Evolutionary conservation across 2,329 filamentous ascomycete genomes (phyloP).

Genomic region (Fusarium agapanthi): DNA sequence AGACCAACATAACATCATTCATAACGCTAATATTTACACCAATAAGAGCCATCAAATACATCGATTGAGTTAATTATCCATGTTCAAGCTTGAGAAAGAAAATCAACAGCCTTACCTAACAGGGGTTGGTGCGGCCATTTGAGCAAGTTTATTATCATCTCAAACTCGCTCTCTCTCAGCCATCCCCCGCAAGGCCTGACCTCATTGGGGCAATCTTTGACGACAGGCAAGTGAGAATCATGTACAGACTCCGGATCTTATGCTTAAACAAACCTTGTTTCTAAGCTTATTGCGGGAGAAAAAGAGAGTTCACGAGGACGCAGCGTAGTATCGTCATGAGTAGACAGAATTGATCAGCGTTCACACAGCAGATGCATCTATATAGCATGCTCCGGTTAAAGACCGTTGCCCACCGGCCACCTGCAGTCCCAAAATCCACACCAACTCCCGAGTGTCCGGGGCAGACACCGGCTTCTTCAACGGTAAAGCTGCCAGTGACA

Average conservation of each 20-base stretch:
- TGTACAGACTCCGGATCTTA: neutral
- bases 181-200: conserved; percentile 18
- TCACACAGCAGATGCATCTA: neutral
- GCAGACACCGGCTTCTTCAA: conserved; percentile 4
- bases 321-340: no score
- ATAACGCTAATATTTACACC: neutral
- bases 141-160: conserved; percentile 52
- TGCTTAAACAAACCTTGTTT: neutral
- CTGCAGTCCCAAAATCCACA: conserved; percentile 20
- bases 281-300: neutral
- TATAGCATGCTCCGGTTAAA: neutral
- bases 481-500: conserved; percentile 4
- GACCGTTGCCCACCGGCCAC: conserved; percentile 18
- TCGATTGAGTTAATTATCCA: neutral
- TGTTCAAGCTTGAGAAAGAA: neutral
- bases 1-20: neutral
- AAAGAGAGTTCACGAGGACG: neutral
- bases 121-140: conserved; percentile 49
- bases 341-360: neutral
- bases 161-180: conserved; percentile 21
- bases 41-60: neutral
- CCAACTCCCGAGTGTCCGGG: conserved; percentile 26
- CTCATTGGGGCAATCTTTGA: neutral
- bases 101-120: neutral
- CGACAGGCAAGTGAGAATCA: neutral